Percentiles rank a stretch among this genome's conserved stretches.
These are phyloP conservation scores for Colletotrichum tropicale DNA, from an alignment of 2,329 filamentous ascomycete genomes.

Conservation along the genomic window DNA sequence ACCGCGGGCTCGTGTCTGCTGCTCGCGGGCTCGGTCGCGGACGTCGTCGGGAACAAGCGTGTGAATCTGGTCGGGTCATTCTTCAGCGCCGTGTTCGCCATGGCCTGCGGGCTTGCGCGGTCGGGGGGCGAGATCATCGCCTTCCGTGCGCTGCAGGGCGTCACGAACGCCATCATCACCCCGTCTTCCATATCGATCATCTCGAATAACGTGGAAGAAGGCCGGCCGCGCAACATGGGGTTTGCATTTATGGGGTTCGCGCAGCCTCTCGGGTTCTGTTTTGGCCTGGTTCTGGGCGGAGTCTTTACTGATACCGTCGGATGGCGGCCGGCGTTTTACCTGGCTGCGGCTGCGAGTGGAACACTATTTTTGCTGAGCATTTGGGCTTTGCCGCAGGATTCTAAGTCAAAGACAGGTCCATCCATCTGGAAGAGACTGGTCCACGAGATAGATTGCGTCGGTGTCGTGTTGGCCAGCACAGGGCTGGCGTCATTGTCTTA, in stretches of 20 bases:
- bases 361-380: conserved; percentile 43
- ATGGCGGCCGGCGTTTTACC: conserved; percentile 2
- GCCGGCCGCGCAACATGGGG: conserved; percentile 32
- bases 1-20: neutral
- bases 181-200: conserved; percentile 1
- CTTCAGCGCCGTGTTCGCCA: neutral
- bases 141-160: conserved; percentile 3
- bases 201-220: neutral
- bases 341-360: conserved; percentile 31
- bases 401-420: conserved; percentile 32
- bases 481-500: neutral
- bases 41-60: neutral
- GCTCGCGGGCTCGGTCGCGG: neutral
- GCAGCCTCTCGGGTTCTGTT: neutral
- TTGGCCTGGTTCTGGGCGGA: neutral
- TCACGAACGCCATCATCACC: neutral
- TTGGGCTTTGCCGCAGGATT: conserved; percentile 46
- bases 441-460: neutral
- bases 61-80: conserved; percentile 5
- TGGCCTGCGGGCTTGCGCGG: neutral
- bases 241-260: conserved; percentile 25
- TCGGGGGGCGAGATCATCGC: neutral
- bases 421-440: neutral
- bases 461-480: neutral
- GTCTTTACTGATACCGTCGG: neutral